A percentile compares a stretch with the other conserved stretches of the same genome.
These are phyloP conservation scores for Lachnellula hyalina DNA, from an alignment of 2,329 filamentous ascomycete genomes.

Conservation along the genomic window DNA sequence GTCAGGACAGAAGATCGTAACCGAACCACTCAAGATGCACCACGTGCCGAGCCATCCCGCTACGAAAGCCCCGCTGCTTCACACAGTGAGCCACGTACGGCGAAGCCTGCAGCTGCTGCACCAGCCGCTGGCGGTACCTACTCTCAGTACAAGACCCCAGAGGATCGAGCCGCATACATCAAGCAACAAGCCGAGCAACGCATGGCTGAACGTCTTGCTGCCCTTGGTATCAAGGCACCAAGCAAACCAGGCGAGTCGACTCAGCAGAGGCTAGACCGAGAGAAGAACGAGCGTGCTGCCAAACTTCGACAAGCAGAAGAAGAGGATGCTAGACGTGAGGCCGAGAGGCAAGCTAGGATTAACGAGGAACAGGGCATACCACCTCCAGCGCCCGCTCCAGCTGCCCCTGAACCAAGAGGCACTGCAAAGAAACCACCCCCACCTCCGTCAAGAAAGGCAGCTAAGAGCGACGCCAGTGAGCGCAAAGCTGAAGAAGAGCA, in stretches of 20 bases:
- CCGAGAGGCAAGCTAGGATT: slow-evolving; percentile 63
- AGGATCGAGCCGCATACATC: slow-evolving; percentile 92
- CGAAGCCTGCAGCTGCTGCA: slow-evolving; percentile 44
- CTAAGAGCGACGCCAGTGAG: slow-evolving; percentile 52
- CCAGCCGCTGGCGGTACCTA: slow-evolving; percentile 59
- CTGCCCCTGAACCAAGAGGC: slow-evolving; percentile 7
- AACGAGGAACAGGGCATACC: slow-evolving; percentile 31
- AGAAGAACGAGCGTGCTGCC: slow-evolving; percentile 80
- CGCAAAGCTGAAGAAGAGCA: slow-evolving; percentile 58
- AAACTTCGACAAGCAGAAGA: slow-evolving; percentile 87
- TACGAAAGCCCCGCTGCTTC: slow-evolving; percentile 32
- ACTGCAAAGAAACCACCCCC: slow-evolving; percentile 70
- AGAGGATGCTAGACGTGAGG: slow-evolving; percentile 83
- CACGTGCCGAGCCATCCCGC: slow-evolving; percentile 35
- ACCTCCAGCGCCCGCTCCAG: slow-evolving; percentile 20
- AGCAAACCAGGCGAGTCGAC: slow-evolving; percentile 74
- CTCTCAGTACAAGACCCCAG: slow-evolving; percentile 79
- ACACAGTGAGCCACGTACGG: slow-evolving; percentile 32
- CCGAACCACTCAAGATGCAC: slow-evolving; percentile 30
- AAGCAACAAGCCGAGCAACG: slow-evolving; percentile 95
- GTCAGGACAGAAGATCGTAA: slow-evolving; percentile 55
- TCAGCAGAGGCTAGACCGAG: slow-evolving; percentile 80
- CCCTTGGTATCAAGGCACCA: slow-evolving; percentile 82
- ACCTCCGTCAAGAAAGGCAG: slow-evolving; percentile 71
- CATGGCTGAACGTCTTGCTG: slow-evolving; percentile 93